phyloP scores from a whole-genome alignment of 371 early-diverging fungal species.

The Haplosporangium sp. region DNA sequence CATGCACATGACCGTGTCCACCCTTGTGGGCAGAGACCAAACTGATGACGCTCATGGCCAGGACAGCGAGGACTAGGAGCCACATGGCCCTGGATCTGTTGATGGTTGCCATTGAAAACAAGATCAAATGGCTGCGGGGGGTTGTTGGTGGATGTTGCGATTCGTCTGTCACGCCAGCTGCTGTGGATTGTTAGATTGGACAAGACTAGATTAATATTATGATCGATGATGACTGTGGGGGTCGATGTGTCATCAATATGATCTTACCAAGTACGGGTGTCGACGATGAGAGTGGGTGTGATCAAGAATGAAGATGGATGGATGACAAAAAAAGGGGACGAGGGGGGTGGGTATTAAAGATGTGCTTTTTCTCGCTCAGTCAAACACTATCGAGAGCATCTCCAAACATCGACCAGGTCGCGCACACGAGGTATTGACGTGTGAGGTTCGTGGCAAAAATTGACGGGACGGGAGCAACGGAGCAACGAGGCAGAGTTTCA shows the following conservation, averaged over 20 bases:
- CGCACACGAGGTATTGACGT: no score
- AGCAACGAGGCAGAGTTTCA: neutral
- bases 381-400: no score
- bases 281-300: neutral
- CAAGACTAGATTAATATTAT: no score
- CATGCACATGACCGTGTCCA: slow-evolving; percentile 7
- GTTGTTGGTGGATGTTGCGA: no score
- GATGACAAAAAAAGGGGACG: neutral
- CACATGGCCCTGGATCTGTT: slow-evolving; percentile 34
- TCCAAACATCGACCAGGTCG: no score
- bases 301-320: neutral
- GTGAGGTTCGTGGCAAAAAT: no score
- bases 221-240: neutral
- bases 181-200: neutral
- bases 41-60: slow-evolving; percentile 20
- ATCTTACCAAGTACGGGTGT: neutral
- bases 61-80: slow-evolving; percentile 22
- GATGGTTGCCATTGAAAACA: slow-evolving; percentile 28
- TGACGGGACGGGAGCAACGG: no score
- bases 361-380: no score
- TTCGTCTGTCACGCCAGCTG: neutral
- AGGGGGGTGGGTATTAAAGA: neutral
- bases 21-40: slow-evolving; percentile 38
- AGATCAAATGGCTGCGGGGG: neutral
- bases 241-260: neutral